These are phyloP conservation scores for Dendrobium catenatum DNA, from an alignment of 106 monocot species.

Conservation along the genomic window DNA sequence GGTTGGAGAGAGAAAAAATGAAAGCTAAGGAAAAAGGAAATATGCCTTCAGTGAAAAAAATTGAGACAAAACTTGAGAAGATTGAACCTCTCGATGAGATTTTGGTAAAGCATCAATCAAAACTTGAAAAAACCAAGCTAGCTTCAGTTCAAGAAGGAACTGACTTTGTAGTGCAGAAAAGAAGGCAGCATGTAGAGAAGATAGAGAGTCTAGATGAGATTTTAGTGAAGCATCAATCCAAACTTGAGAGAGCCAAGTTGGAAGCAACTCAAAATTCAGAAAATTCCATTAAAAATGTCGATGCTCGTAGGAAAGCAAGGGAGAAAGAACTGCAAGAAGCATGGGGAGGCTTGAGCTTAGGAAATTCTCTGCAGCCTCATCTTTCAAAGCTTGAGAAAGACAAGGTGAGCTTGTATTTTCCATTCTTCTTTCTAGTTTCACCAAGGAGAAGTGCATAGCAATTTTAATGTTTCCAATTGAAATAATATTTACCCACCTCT, in stretches of 20 bases:
- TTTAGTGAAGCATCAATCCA: slow-evolving; percentile 56
- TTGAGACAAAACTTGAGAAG: slow-evolving; percentile 19
- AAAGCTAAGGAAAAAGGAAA: slow-evolving; percentile 20
- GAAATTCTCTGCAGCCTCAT: slow-evolving; percentile 58
- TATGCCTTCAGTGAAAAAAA: background rate
- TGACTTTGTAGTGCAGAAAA: background rate
- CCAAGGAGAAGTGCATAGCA: background rate
- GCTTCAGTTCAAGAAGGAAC: background rate
- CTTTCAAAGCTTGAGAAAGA: slow-evolving; percentile 76
- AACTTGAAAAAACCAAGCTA: slow-evolving; percentile 49
- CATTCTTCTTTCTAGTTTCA: slow-evolving; percentile 3
- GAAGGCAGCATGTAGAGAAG: slow-evolving; percentile 18
- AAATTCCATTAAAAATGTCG: slow-evolving; percentile 17
- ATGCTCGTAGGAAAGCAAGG: slow-evolving; percentile 41
- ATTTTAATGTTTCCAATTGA: background rate
- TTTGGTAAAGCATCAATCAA: slow-evolving; percentile 54
- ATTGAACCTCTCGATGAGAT: slow-evolving; percentile 37
- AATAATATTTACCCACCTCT: background rate
- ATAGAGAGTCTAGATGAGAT: slow-evolving; percentile 46
- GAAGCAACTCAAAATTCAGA: slow-evolving; percentile 14
- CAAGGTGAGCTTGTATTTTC: slow-evolving; percentile 31
- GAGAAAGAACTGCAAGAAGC: slow-evolving; percentile 72
- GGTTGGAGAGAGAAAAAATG: slow-evolving; percentile 55
- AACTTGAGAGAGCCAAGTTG: slow-evolving; percentile 54
- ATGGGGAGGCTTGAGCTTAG: slow-evolving; percentile 90